Evolutionary conservation across 2,329 filamentous ascomycete species (phyloP).

Genomic region (Cephalotrichum gorgonifer): DNA sequence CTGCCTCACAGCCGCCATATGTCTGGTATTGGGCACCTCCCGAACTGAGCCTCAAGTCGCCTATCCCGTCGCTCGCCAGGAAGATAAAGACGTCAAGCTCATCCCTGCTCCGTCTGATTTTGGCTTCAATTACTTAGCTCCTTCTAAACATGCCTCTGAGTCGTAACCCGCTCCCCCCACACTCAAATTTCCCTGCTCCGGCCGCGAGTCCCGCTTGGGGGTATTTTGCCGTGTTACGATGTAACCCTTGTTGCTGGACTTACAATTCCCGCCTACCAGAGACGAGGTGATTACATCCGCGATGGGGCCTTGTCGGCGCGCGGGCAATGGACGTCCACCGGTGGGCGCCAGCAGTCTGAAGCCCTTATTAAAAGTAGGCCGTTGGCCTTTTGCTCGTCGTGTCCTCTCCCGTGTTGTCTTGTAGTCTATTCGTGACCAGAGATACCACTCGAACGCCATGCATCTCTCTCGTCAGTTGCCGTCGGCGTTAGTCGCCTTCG

Average conservation of each 20-base stretch:
- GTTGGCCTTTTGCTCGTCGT: no score
- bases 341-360: no score
- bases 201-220: neutral
- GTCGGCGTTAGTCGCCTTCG: conserved; percentile 1
- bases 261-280: neutral
- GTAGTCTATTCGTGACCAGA: neutral
- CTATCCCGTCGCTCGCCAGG: no score
- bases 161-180: neutral
- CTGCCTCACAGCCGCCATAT: no score
- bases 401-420: neutral
- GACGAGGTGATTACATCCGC: neutral
- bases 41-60: no score
- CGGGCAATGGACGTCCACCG: no score
- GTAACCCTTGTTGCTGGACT: neutral
- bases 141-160: no score
- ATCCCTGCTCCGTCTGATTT: no score
- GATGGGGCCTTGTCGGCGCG: neutral
- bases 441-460: neutral
- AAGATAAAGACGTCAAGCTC: no score
- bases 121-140: no score
- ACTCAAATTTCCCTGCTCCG: neutral
- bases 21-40: no score
- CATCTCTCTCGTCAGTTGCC: neutral
- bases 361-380: no score
- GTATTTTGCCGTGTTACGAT: neutral